Conservation (phyloP, 2,329 filamentous ascomycete genomes). For the Exophiala sideris region DNA sequence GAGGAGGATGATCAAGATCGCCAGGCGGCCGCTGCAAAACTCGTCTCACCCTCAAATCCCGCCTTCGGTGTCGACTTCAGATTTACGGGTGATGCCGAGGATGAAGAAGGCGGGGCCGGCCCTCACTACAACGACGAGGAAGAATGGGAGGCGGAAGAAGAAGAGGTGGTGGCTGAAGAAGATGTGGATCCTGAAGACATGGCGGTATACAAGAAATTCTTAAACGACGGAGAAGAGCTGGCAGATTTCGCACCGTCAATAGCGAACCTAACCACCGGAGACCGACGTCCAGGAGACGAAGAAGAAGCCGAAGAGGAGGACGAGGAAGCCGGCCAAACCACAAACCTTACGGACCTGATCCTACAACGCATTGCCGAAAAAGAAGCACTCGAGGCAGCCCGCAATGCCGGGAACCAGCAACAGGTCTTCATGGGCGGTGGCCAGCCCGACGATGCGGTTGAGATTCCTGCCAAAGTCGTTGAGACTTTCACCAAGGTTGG, state of each 20-base stretch:
- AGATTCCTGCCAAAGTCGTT: slow-evolving; percentile 85
- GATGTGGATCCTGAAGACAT: slow-evolving; percentile 88
- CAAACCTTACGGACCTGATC: slow-evolving; percentile 89
- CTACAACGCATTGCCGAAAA: slow-evolving; percentile 90
- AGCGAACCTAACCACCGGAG: slow-evolving; percentile 34
- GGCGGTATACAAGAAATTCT: slow-evolving; percentile 86
- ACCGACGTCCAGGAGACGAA: slow-evolving; percentile 10
- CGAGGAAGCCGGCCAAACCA: slow-evolving; percentile 53
- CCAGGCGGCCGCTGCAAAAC: slow-evolving; percentile 31
- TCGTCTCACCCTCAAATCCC: slow-evolving; percentile 47
- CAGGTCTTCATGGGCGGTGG: slow-evolving; percentile 49
- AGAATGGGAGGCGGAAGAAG: slow-evolving; percentile 57
- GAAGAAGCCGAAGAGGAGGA: slow-evolving; percentile 38
- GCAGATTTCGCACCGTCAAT: slow-evolving; percentile 26
- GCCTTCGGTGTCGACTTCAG: slow-evolving; percentile 79
- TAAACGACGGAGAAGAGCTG: slow-evolving; percentile 61
- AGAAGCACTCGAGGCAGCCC: slow-evolving; percentile 60
- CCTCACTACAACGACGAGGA: slow-evolving; percentile 71
- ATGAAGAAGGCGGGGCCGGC: slow-evolving; percentile 39
- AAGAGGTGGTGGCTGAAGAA: slow-evolving; percentile 56
- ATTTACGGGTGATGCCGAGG: slow-evolving; percentile 53
- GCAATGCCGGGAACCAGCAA: slow-evolving; percentile 28
- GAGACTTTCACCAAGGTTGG: slow-evolving; percentile 75
- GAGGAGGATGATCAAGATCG: slow-evolving; percentile 69
- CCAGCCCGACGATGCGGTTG: slow-evolving; percentile 72